These are phyloP conservation scores for Bipolaris oryzae DNA, from an alignment of 2,329 filamentous ascomycete genomes.

Conservation along the genomic window DNA sequence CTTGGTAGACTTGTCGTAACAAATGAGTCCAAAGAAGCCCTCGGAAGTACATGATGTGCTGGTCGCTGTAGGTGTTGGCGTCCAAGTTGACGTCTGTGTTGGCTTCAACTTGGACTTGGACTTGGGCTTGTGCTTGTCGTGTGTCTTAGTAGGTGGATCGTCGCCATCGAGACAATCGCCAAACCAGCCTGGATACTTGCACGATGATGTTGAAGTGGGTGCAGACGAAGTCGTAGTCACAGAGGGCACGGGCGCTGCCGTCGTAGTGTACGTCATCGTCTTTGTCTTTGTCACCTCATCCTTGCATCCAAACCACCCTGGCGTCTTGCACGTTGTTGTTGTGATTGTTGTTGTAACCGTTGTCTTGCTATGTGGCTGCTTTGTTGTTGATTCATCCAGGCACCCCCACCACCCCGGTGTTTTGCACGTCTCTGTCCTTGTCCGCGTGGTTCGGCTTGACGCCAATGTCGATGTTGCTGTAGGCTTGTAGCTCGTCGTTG, in stretches of 20 bases:
- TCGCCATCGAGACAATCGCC: slow-evolving; percentile 58
- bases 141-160: slow-evolving; percentile 46
- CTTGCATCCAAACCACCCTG: slow-evolving; percentile 71
- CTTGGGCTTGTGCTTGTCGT: slow-evolving; percentile 15
- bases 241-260: slow-evolving; percentile 34
- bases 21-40: slow-evolving; percentile 42
- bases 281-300: slow-evolving; percentile 53
- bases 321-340: slow-evolving; percentile 55
- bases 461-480: slow-evolving; percentile 61
- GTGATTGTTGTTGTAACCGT: slow-evolving; percentile 49
- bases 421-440: slow-evolving; percentile 82
- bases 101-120: too few species aligned
- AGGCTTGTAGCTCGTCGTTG: slow-evolving; percentile 60
- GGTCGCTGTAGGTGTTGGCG: slow-evolving; percentile 20
- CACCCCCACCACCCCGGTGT: slow-evolving; percentile 94
- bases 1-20: slow-evolving; percentile 32
- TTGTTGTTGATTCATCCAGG: slow-evolving; percentile 66
- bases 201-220: slow-evolving; percentile 49
- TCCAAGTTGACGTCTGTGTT: not conserved
- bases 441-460: slow-evolving; percentile 57
- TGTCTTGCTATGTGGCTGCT: slow-evolving; percentile 54
- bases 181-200: slow-evolving; percentile 56
- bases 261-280: slow-evolving; percentile 35
- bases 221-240: slow-evolving; percentile 38
- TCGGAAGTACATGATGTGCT: slow-evolving; percentile 33